A percentile compares a stretch with the other conserved stretches of the same genome.
These are phyloP conservation scores for Colletotrichum chrysophilum DNA, from an alignment of 2,329 filamentous ascomycete genomes.

Conservation along the genomic window DNA sequence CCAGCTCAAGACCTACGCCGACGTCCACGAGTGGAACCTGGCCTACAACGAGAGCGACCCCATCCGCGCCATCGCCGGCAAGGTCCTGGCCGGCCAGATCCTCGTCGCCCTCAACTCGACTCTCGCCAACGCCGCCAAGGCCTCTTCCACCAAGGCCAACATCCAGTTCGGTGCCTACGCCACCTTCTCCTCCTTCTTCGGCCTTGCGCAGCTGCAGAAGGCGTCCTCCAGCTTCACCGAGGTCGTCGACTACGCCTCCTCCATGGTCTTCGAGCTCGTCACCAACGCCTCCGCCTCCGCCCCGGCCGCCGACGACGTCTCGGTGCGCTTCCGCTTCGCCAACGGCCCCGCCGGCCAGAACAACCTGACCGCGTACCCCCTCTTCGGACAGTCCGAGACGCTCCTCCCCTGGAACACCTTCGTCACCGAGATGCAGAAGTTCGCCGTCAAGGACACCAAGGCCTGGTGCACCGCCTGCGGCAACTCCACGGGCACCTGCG, in stretches of 20 bases:
- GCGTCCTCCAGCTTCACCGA: conserved; percentile 71
- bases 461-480: conserved; percentile 81
- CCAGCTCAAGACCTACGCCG: conserved; percentile 75
- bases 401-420: conserved; percentile 75
- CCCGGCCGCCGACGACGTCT: conserved; percentile 53
- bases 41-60: conserved; percentile 80
- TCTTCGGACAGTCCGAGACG: conserved; percentile 62
- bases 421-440: conserved; percentile 63
- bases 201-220: conserved; percentile 56
- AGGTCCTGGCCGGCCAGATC: conserved; percentile 62
- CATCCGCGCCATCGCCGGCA: conserved; percentile 62
- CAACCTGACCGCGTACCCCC: conserved; percentile 57
- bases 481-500: conserved; percentile 72
- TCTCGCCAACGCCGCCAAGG: conserved; percentile 38
- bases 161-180: conserved; percentile 67
- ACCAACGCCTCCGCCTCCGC: conserved; percentile 53
- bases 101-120: conserved; percentile 57
- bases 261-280: conserved; percentile 79
- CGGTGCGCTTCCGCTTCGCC: conserved; percentile 65
- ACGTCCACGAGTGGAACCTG: conserved; percentile 81
- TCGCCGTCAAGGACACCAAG: conserved; percentile 68
- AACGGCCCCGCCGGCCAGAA: conserved; percentile 62
- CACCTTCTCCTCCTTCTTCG: conserved; percentile 68
- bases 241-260: conserved; percentile 82
- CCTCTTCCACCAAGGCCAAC: conserved; percentile 52